Conservation (phyloP, 352 stramenopile species). For the Phytophthora kernoviae region DNA sequence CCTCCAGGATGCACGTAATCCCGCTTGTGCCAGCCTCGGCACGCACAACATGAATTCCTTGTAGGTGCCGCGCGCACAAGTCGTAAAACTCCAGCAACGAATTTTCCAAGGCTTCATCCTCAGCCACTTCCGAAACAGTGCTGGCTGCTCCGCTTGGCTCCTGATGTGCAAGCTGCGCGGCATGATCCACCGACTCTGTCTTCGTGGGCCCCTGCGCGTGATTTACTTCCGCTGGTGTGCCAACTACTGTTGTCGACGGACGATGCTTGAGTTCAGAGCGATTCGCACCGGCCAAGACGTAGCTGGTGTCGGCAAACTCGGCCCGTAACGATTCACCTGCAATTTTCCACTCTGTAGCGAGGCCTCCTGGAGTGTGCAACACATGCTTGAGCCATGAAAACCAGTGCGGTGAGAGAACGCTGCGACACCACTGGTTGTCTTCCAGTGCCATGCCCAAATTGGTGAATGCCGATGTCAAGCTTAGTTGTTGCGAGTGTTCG, state of each 20-base stretch:
- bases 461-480: slow-evolving; percentile 42
- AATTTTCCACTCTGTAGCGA: slow-evolving; percentile 57
- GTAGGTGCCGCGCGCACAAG: slow-evolving; percentile 48
- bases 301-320: slow-evolving; percentile 48
- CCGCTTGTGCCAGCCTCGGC: slow-evolving; percentile 72
- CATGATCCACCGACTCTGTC: slow-evolving; percentile 10
- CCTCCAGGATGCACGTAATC: slow-evolving; percentile 58
- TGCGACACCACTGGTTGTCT: slow-evolving; percentile 51
- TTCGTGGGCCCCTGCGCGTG: slow-evolving; percentile 1
- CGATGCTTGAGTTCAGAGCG: slow-evolving; percentile 5
- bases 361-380: slow-evolving; percentile 36
- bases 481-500: slow-evolving; percentile 47
- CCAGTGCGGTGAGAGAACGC: slow-evolving; percentile 28
- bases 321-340: slow-evolving; percentile 54
- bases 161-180: slow-evolving; percentile 2
- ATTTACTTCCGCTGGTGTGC: slow-evolving; percentile 14
- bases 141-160: slow-evolving; percentile 6
- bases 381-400: slow-evolving; percentile 35
- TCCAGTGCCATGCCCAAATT: slow-evolving; percentile 38
- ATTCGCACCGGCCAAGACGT: slow-evolving; percentile 12
- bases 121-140: slow-evolving; percentile 8
- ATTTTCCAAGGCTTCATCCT: slow-evolving; percentile 49
- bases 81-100: slow-evolving; percentile 68
- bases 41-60: slow-evolving; percentile 54
- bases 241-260: slow-evolving; percentile 1